Percentiles rank a stretch among this genome's conserved stretches.
phyloP scores from a whole-genome alignment of 257 asterid species.

The Solanum paucissectum region DNA sequence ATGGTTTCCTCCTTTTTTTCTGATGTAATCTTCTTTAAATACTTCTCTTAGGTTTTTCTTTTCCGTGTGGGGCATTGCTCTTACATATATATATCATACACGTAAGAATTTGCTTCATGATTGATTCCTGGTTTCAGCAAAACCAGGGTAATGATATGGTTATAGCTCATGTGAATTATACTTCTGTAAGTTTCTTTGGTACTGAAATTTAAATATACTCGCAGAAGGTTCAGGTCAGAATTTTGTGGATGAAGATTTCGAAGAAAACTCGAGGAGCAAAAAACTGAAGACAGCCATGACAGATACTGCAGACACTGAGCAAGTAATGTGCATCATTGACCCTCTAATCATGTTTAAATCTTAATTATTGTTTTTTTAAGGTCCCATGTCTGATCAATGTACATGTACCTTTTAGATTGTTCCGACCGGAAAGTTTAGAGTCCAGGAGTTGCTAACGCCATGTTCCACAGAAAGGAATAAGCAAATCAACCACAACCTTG shows the following conservation, averaged over 20 bases:
- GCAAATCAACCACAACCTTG: background rate
- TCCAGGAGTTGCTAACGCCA: background rate
- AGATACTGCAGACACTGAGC: background rate
- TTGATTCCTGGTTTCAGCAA: background rate
- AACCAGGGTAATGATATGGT: background rate
- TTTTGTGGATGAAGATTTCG: slow-evolving; percentile 12
- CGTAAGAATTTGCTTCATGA: background rate
- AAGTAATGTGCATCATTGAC: background rate
- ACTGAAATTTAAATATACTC: background rate
- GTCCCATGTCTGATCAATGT: background rate
- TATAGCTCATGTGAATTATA: background rate
- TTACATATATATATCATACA: background rate
- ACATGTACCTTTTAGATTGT: background rate
- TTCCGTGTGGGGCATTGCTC: background rate
- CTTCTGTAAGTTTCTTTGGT: background rate
- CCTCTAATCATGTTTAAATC: background rate
- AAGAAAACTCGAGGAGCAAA: background rate
- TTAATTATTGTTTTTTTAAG: background rate
- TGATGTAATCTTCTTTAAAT: background rate
- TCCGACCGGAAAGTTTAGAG: background rate
- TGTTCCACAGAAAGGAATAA: background rate
- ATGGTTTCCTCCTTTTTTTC: background rate
- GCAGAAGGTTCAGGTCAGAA: slow-evolving; percentile 1
- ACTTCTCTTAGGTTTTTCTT: background rate
- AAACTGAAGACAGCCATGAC: background rate